Base-by-base conservation (phyloP, 495 filamentous ascomycete species). In the Tuber melanosporum region DNA sequence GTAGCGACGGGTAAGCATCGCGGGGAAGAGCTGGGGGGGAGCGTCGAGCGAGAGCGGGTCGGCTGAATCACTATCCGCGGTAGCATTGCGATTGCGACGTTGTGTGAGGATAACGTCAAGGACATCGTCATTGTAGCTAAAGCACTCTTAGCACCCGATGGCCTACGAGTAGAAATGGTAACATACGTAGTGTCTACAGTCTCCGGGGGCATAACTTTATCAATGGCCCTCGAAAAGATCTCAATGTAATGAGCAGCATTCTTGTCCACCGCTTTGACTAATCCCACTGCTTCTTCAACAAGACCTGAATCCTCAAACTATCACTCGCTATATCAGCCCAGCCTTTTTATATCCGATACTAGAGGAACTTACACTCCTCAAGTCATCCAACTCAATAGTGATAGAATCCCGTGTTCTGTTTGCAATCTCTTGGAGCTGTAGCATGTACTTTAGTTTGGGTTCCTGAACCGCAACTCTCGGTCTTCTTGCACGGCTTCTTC, bases 241-340 rank as follows among this genome's bases (percentile, higher is more conserved):
- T 99, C 96, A 79, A 97, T 90, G 82, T 98, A 99, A 82, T 96
- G 96, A 74, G 92, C 90, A n/a, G 95, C 92, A 83, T 99, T 99
- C 71, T 88, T 88, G 85, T 94, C 91, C 77, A 98, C 92, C 6
- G 92, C 95, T 69, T 91, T 89, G 41, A 97, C 92, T 12, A 99
- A 89, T 78, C 92, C 91, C 57, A 94, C 84, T 39, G 86, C 52
- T 39, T 92, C 90, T 49, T 89, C 88, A 14, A 91, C 86, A 6
- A 88, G 86, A 80, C 90, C 87, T 79, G 97, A 94, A 82, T 90
- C 97, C 90, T 97, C 82, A 75, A 79, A 78, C 75, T 74, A 79
- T 66, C 57, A 36, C 57, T 66, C 52, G 22, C 15, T n/a, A 46
- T 10, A 52, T 80, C 76, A 80, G 74, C 14, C 7, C 12, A 44